Evolutionary conservation across 2,329 filamentous ascomycete species (phyloP).

Genomic region (Escovopsis sp.): DNA sequence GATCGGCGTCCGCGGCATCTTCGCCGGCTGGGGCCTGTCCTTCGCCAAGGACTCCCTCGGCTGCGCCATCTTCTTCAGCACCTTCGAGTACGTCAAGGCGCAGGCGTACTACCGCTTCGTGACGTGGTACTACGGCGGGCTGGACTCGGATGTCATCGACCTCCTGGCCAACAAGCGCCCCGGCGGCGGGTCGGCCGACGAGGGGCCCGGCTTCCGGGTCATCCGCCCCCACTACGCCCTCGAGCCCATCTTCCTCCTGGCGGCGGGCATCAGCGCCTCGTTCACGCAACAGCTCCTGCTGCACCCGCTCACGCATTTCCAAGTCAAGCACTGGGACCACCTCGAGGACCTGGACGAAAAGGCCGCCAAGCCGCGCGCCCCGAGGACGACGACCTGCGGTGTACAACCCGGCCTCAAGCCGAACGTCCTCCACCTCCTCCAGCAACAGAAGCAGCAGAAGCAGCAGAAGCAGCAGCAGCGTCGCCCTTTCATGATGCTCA

Average conservation of each 20-base stretch:
- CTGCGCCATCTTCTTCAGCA: conserved; percentile 57
- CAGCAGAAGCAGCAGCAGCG: conserved; percentile 17
- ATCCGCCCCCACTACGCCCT: conserved; percentile 64
- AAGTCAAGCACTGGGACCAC: conserved; percentile 58
- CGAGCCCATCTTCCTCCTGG: conserved; percentile 56
- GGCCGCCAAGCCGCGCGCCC: conserved; percentile 29
- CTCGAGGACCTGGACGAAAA: conserved; percentile 57
- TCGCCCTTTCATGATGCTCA: conserved; percentile 37
- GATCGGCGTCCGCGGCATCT: conserved; percentile 58
- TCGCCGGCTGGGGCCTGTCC: conserved; percentile 57
- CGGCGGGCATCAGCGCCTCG: conserved; percentile 55
- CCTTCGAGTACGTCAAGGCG: conserved; percentile 63
- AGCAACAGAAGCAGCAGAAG: background rate
- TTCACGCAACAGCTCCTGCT: conserved; percentile 53
- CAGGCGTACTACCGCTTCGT: conserved; percentile 59
- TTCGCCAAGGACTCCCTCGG: conserved; percentile 57
- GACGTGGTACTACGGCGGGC: conserved; percentile 51
- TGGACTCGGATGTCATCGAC: conserved; percentile 37
- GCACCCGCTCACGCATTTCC: conserved; percentile 57
- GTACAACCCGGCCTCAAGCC: too few relatives aligned
- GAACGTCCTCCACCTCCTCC: too few relatives aligned
- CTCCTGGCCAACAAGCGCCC: conserved; percentile 33
- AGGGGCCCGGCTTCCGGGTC: conserved; percentile 22
- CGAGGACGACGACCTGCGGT: conserved; percentile 6
- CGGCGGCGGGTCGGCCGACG: conserved; percentile 9